Percentiles rank a stretch among this genome's conserved stretches.
These are phyloP conservation scores for Periglandula ipomoeae DNA, from an alignment of 2,329 filamentous ascomycete species.

Conservation along the genomic window DNA sequence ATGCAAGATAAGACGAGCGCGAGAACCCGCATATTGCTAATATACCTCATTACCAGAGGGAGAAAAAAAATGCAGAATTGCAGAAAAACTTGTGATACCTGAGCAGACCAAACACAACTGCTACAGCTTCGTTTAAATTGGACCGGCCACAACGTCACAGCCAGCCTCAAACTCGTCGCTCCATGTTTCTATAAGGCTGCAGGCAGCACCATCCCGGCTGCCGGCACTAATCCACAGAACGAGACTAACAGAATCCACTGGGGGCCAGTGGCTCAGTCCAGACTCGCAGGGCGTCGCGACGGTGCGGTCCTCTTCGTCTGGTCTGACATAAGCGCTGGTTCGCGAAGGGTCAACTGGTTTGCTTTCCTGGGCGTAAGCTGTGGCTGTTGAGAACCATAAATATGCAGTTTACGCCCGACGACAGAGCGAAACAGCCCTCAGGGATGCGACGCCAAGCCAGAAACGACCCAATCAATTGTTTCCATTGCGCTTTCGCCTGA, in stretches of 20 bases:
- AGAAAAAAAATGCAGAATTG: neutral
- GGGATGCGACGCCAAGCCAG: neutral
- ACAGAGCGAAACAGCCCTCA: neutral
- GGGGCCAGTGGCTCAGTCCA: neutral
- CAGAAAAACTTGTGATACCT: no score
- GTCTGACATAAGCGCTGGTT: neutral
- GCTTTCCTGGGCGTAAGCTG: neutral
- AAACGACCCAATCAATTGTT: neutral
- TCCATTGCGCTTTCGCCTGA: no score
- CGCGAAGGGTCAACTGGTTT: no score
- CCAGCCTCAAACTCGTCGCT: neutral
- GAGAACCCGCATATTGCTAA: neutral
- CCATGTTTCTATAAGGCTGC: neutral
- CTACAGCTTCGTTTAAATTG: neutral
- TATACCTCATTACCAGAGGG: neutral
- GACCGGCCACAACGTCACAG: neutral
- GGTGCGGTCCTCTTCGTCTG: neutral
- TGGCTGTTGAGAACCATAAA: no score
- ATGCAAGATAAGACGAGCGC: neutral
- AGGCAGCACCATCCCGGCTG: neutral
- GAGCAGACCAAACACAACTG: neutral
- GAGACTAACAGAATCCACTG: neutral
- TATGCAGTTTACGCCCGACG: neutral
- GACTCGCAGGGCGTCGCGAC: neutral
- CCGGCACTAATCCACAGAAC: neutral